Percentiles rank a stretch among this genome's conserved stretches.
These are phyloP conservation scores for Casuarina equisetifolia DNA, from an alignment of 306 rosid genomes.

Conservation along the genomic window DNA sequence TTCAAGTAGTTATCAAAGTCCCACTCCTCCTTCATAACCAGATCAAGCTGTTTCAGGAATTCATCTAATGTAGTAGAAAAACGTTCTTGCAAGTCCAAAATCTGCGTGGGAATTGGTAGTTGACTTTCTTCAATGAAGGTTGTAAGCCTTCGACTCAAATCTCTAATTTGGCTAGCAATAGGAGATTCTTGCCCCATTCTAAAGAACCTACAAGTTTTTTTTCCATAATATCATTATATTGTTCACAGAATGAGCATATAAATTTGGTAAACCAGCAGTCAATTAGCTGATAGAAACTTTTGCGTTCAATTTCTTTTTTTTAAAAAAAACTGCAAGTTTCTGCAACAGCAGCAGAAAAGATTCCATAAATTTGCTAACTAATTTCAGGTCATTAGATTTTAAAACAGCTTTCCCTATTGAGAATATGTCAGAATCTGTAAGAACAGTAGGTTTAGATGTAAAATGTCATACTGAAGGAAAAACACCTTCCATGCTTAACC, in stretches of 20 bases:
- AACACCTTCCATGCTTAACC: constrained; percentile 16
- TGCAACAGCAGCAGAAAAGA: constrained; percentile 36
- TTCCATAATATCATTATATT: constrained; percentile 4
- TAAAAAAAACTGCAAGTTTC: constrained; percentile 30
- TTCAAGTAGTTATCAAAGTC: constrained; percentile 83
- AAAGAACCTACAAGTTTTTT: constrained; percentile 20
- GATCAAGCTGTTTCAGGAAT: constrained; percentile 55
- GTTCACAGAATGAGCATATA: constrained; percentile 19
- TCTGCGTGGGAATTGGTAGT: constrained; percentile 37
- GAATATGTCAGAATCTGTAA: constrained; percentile 26
- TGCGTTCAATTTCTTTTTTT: constrained; percentile 37
- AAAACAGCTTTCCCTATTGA: constrained; percentile 19
- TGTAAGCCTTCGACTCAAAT: constrained; percentile 39
- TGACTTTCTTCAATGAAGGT: constrained; percentile 43
- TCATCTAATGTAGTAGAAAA: constrained; percentile 45
- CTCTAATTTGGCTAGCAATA: constrained; percentile 37
- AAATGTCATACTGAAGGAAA: constrained; percentile 13
- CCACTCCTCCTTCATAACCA: constrained; percentile 61
- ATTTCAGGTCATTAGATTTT: constrained; percentile 25
- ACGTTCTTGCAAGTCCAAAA: constrained; percentile 51
- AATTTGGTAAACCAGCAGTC: constrained; percentile 6
- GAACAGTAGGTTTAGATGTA: constrained; percentile 21
- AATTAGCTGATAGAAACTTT: constrained; percentile 6
- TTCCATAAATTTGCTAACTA: constrained; percentile 25
- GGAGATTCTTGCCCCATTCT: constrained; percentile 30